Evolutionary conservation across 805 yeast genomes (phyloP), one percentile per base, ranked within the genome.

Genomic region (Yueomyces sp.): DNA sequence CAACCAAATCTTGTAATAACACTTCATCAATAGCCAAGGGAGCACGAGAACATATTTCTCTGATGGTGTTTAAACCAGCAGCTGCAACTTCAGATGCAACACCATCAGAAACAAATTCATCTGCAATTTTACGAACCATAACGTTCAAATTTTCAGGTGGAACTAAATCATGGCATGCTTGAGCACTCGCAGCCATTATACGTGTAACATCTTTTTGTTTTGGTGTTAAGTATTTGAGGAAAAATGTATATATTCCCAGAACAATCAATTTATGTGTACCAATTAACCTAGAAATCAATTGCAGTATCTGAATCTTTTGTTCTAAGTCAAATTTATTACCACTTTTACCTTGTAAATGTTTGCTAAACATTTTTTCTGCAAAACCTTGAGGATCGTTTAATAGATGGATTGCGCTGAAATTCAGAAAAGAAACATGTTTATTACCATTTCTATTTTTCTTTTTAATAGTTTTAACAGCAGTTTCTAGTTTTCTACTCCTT

Each of bases 31-130:
- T 87, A 28, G 97, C 95, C 50, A 90, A 70, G 12, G 98, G 96
- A 8, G 94, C 94, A 70, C 99, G 80, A 2, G 95, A 65, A 49
- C 88, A 72, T 46, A 92, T 86, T 64, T 92, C 98, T 53, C 97
- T 73, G 47, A 90, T 90, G 3, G 97, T 85, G 63, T 92, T 92
- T 51, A 92, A 73, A 56, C 99, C 99, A 4, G 97, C 97, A 43
- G 96, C 87, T 4, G 96, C 96, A 44, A 88, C 99, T 65, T 92
- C 96, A 33, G 95, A 79, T 12, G 96, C 87, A 37, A 92, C 98
- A 72, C 99, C 99, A 58, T 92, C 97, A 52, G 95, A 83, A 28
- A 92, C 96, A 56, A 92, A 92, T 65, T 92, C 98, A 64, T 92
- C 94, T 1, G 98, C 97, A 51, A 92, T 79, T 59, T 90, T 92